Evolutionary conservation across 805 yeast species (phyloP).

Genomic region (Hemisphaericaspora nanyangensis): DNA sequence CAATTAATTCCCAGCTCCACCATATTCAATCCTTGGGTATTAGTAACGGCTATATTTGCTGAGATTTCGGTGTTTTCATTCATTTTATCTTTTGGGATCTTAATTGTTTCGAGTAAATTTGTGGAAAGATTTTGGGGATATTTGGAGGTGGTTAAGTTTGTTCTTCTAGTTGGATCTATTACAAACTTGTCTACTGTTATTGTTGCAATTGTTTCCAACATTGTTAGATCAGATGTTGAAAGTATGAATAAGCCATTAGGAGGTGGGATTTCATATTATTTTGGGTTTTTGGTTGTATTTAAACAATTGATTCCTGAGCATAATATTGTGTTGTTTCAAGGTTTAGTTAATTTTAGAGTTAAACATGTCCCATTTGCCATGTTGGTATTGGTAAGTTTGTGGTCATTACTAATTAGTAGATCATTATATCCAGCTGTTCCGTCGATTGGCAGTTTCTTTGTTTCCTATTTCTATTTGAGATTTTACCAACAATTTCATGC

Average conservation of each 20-base stretch:
- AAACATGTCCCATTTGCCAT: slow-evolving; percentile 58
- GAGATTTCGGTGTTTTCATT: slow-evolving; percentile 51
- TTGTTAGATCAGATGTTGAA: slow-evolving; percentile 29
- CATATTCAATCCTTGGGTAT: slow-evolving; percentile 59
- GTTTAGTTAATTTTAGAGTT: slow-evolving; percentile 46
- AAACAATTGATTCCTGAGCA: slow-evolving; percentile 60
- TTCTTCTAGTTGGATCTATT: slow-evolving; percentile 49
- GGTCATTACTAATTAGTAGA: slow-evolving; percentile 30
- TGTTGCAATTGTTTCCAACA: slow-evolving; percentile 34
- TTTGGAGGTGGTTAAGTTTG: slow-evolving; percentile 46
- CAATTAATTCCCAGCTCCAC: slow-evolving; percentile 63
- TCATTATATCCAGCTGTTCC: slow-evolving; percentile 54
- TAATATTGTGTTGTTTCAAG: slow-evolving; percentile 46
- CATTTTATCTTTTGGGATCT: slow-evolving; percentile 31
- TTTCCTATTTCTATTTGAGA: slow-evolving; percentile 74
- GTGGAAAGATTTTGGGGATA: slow-evolving; percentile 51
- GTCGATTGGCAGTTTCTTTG: slow-evolving; percentile 53
- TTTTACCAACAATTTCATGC: slow-evolving; percentile 61
- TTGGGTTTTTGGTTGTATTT: slow-evolving; percentile 54
- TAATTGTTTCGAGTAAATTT: slow-evolving; percentile 41
- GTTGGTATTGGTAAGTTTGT: slow-evolving; percentile 26
- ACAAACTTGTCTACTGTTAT: slow-evolving; percentile 55
- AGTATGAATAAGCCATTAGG: slow-evolving; percentile 45
- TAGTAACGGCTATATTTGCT: slow-evolving; percentile 60
- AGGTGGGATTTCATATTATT: slow-evolving; percentile 49